Base-by-base conservation (phyloP, 768 basidiomycete genomes). In the Amanita phalloides region DNA sequence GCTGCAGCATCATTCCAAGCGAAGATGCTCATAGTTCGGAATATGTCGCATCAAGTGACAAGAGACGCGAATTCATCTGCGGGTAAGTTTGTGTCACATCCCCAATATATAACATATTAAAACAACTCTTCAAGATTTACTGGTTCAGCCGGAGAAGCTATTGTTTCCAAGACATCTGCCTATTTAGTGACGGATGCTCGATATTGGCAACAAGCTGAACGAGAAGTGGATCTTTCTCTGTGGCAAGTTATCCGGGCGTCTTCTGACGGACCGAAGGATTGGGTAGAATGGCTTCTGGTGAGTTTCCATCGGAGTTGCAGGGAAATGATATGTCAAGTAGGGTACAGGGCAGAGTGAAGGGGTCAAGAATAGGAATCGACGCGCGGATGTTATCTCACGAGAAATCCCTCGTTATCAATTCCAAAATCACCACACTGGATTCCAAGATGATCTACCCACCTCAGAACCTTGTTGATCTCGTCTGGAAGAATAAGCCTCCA, bases 21-120 rank as follows among this genome's bases (percentile, higher is more conserved):
- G 86, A 88, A 64, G 90, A 92, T 60, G 83, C 87, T 4, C 90
- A 92, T 61, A 78, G 79, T 48, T 89, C 88, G 0, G 90, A 92
- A 64, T 90, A 89, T 54, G 84, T 90, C 23, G 78, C 86, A 14
- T 64, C 74, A 6, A 78, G 80, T 53, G 90, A 92, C 64, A 85
- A 84, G 63, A 78, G 90, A 45, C 71, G 85, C 50, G 78, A 88
- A 61, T 91, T 78, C 69, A 79, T 91, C 47, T 82, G 83, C 41
- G 85, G 83, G 84, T 86, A 62, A 51, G 81, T 64, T n/a, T 30
- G 45, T 17, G 26, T 28, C 47, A 28, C 45, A 35, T 49, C 21
- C 21, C 21, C 48, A 38, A 17, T 45, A 28, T n/a, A 30, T 28
- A 9, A 32, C 10, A 37, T 33, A 13, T 37, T 37, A 20, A 37